Base-by-base conservation (phyloP, 768 basidiomycete genomes). In the Boletus tomentosulus region DNA sequence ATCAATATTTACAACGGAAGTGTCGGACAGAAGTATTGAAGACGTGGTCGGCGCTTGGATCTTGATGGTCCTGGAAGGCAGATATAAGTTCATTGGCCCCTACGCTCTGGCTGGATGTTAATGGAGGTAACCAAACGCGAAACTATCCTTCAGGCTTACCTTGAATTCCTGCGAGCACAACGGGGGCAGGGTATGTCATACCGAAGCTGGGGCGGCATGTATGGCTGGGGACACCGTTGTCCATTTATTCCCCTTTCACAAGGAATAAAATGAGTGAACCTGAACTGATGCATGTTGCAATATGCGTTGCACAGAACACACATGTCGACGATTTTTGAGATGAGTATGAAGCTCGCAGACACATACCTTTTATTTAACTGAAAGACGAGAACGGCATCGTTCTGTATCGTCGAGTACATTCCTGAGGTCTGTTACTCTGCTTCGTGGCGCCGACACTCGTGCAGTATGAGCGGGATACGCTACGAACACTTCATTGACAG, bases 311-410 rank as follows among this genome's bases (percentile, higher is more conserved):
- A 24, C 31, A 33, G 38, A 27, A 19, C 22, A 25, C 64, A 66
- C 64, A 66, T 66, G 51, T 53, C 25, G 22, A 53, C 34, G 52
- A 54, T 43, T 25, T 57, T 50, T 19, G 30, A 44, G 24, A 37
- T 19, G 37, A 46, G 30, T 56, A 50, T 65, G 55, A 41, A 37
- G 27, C 22, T 54, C 44, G 15, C 39, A 25, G 46, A 22, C 35
- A 65, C 60, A 51, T 57, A 60, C 57, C 50, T 55, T 53, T 39
- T 56, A 47, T 66, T 62, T 65, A 67, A 46, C 27, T 16, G 42
- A 30, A 27, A 27, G 42, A 31, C 16, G 38, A 27, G 30, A 41
- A 38, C 16, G 30, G 12, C 47, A 39, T 31, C 12, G 9, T 45
- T 55, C 53, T 54, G 60, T 60, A 55, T 47, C 19, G 28, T 12